Evolutionary conservation across 139 green algal genomes (phyloP).

Genomic region (Volvox reticuliferus): DNA sequence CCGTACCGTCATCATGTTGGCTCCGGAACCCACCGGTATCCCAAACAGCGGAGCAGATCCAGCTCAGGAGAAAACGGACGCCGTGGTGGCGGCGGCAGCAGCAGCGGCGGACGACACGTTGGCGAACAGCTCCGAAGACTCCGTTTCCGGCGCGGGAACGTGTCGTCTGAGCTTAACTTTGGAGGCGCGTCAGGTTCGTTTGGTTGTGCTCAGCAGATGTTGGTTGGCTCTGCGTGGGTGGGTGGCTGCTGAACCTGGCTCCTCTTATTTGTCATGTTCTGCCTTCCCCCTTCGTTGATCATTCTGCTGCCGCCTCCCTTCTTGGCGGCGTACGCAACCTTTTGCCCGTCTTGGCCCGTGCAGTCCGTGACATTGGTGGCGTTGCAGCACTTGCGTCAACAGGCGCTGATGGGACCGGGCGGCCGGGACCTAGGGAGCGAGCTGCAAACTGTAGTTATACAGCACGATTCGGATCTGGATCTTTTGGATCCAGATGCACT

Average conservation of each 20-base stretch:
- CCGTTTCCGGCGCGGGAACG: background rate
- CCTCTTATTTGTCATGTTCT: no score
- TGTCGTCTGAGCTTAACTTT: background rate
- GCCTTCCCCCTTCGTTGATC: no score
- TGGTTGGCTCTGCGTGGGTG: no score
- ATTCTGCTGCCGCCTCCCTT: no score
- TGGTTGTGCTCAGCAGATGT: no score
- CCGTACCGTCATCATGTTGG: conserved; percentile 59
- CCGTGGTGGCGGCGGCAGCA: background rate
- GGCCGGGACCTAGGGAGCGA: background rate
- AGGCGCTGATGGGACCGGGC: background rate
- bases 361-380: conserved; percentile 51
- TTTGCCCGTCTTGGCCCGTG: background rate
- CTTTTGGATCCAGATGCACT: background rate
- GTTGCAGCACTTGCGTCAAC: conserved; percentile 35
- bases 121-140: background rate
- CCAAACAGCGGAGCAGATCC: background rate
- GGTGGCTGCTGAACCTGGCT: no score
- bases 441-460: conserved; percentile 54
- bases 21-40: conserved; percentile 28
- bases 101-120: background rate
- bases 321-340: no score
- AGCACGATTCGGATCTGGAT: conserved; percentile 23
- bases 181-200: conserved; percentile 12
- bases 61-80: background rate